These are phyloP conservation scores for Elsinoe fawcettii DNA, from an alignment of 2,329 filamentous ascomycete species.

Conservation along the genomic window DNA sequence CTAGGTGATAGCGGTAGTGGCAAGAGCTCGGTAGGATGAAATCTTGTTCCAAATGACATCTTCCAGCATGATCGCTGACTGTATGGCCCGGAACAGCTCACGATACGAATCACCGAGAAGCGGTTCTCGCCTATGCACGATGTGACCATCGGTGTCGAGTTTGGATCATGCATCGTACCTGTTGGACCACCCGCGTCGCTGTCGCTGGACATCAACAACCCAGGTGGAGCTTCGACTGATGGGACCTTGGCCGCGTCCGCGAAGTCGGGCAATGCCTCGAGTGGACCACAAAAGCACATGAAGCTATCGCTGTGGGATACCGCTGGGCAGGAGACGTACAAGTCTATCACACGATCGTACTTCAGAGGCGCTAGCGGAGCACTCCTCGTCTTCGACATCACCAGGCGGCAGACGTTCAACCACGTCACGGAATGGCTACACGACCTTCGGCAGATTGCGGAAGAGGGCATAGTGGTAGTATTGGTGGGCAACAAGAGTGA, in stretches of 20 bases:
- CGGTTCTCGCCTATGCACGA: constrained; percentile 92
- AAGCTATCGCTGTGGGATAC: constrained; percentile 94
- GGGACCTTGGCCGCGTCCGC: not conserved
- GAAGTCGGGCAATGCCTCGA: constrained; percentile 29
- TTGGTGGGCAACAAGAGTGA: constrained; percentile 95
- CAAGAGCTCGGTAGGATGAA: constrained; percentile 45
- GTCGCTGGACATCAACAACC: constrained; percentile 48
- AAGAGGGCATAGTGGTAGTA: constrained; percentile 89
- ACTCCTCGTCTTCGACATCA: constrained; percentile 91
- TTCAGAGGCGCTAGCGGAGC: constrained; percentile 74
- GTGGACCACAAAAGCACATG: constrained; percentile 63
- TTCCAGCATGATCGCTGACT: constrained; percentile 16
- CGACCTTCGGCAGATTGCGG: constrained; percentile 88
- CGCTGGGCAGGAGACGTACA: constrained; percentile 94
- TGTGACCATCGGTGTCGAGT: constrained; percentile 95
- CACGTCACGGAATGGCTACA: constrained; percentile 90
- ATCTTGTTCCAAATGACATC: constrained; percentile 19
- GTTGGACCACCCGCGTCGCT: constrained; percentile 73
- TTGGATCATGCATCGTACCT: constrained; percentile 85
- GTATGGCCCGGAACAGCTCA: constrained; percentile 49
- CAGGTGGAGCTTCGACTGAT: constrained; percentile 20
- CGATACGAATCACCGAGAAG: constrained; percentile 91
- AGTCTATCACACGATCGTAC: constrained; percentile 88
- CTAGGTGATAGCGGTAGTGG: constrained; percentile 95
- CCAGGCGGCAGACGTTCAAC: constrained; percentile 72